A percentile compares a stretch with the other conserved stretches of the same genome.
Conservation (phyloP, 2,329 filamentous ascomycete species). For the Aureobasidium lini region DNA sequence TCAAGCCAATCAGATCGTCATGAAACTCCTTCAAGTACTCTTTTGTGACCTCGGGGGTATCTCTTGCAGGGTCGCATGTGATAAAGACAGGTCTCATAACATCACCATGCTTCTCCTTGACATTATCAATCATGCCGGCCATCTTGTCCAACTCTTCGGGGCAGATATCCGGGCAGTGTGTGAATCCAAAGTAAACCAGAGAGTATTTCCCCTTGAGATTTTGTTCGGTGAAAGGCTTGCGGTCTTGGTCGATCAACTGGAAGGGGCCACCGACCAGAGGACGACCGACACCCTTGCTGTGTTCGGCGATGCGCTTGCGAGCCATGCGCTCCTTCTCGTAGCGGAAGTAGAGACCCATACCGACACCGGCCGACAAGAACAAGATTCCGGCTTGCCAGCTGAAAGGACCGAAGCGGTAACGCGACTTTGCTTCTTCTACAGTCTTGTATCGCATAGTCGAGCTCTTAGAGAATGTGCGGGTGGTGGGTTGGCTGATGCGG, state of each 20-base stretch:
- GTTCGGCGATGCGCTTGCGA: constrained; percentile 79
- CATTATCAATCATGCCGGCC: constrained; percentile 82
- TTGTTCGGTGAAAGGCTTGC: constrained; percentile 66
- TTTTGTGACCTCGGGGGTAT: constrained; percentile 77
- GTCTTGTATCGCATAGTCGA: constrained; percentile 29
- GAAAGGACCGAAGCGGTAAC: constrained; percentile 58
- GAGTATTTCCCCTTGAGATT: constrained; percentile 82
- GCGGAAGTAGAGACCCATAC: constrained; percentile 84
- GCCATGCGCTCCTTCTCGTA: constrained; percentile 88
- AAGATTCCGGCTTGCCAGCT: constrained; percentile 84
- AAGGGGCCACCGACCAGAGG: constrained; percentile 92
- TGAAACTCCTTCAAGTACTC: constrained; percentile 90
- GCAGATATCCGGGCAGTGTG: constrained; percentile 96
- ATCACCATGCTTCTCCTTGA: constrained; percentile 41
- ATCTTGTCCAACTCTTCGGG: constrained; percentile 99
- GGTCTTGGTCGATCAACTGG: constrained; percentile 72
- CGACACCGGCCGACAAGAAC: constrained; percentile 71
- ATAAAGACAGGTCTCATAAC: constrained; percentile 77
- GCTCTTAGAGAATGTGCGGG: constrained; percentile 22
- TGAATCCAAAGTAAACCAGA: constrained; percentile 95
- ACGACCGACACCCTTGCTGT: constrained; percentile 83
- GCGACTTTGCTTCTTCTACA: constrained; percentile 38
- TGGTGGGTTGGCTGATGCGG: not conserved
- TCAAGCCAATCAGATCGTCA: constrained; percentile 74
- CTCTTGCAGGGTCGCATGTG: constrained; percentile 87